phyloP scores from a whole-genome alignment of 2,329 filamentous ascomycete species.

The Ophiosphaerella herpotricha region DNA sequence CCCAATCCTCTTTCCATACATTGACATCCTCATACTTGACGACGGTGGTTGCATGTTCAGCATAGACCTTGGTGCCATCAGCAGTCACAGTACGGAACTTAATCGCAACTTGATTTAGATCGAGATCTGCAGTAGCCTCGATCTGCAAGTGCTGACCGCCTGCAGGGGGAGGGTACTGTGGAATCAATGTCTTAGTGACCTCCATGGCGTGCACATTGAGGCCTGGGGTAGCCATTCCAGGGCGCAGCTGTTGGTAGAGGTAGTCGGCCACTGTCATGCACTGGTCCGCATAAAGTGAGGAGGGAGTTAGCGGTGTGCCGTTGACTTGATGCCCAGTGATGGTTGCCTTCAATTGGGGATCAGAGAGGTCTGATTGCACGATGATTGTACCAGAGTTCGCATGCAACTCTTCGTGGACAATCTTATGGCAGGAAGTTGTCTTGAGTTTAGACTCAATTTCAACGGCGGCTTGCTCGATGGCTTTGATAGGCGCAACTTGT shows the following conservation, averaged over 20 bases:
- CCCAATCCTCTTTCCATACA: constrained; percentile 68
- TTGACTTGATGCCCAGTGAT: constrained; percentile 71
- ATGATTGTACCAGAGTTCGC: constrained; percentile 64
- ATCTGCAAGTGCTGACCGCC: constrained; percentile 65
- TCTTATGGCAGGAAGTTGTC: constrained; percentile 68
- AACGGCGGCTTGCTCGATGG: constrained; percentile 44
- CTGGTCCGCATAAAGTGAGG: constrained; percentile 67
- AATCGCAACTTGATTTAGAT: constrained; percentile 59
- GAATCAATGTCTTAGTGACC: constrained; percentile 72
- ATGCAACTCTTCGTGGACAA: constrained; percentile 66
- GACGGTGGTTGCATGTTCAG: constrained; percentile 66
- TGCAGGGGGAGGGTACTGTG: constrained; percentile 53
- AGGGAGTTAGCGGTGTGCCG: constrained; percentile 68
- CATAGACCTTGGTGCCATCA: constrained; percentile 60
- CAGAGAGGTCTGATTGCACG: constrained; percentile 68
- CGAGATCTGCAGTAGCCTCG: constrained; percentile 63
- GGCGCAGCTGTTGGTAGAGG: constrained; percentile 66
- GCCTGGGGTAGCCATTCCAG: constrained; percentile 60
- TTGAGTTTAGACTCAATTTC: constrained; percentile 59
- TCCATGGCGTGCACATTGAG: constrained; percentile 70
- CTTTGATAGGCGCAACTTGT: constrained; percentile 46
- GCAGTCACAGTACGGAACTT: constrained; percentile 63
- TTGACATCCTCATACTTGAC: constrained; percentile 65
- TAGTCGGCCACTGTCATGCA: constrained; percentile 69
- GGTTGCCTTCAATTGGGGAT: constrained; percentile 65